Conservation (phyloP, 2,329 filamentous ascomycete genomes). For the Stachybotrys echinatus region DNA sequence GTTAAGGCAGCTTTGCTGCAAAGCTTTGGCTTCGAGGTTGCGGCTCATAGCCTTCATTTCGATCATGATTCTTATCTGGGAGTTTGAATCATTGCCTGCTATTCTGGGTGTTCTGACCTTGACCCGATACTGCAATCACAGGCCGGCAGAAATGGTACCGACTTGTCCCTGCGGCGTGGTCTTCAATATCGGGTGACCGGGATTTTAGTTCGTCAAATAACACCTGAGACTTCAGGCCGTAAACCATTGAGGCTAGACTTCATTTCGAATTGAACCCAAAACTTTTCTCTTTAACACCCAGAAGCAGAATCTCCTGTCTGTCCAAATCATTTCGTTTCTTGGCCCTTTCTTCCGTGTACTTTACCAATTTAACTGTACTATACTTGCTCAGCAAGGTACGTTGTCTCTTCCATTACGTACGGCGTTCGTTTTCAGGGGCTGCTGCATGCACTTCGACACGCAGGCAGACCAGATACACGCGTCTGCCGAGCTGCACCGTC, state of each 20-base stretch:
- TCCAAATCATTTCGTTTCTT: neutral
- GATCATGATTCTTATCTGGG: too few relatives aligned
- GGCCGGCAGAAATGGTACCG: too few relatives aligned
- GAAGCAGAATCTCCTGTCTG: neutral
- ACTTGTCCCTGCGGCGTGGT: too few relatives aligned
- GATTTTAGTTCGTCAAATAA: neutral
- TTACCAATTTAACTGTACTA: neutral
- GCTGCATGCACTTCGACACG: too few relatives aligned
- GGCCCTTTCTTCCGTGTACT: neutral
- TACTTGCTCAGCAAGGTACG: neutral
- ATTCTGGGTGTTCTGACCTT: too few relatives aligned
- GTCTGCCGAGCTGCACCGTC: too few relatives aligned
- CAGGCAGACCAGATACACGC: too few relatives aligned
- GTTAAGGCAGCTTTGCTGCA: neutral
- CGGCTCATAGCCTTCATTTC: neutral
- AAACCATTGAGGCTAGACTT: conserved; percentile 6
- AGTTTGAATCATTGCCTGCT: too few relatives aligned
- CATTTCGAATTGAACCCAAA: conserved; percentile 11
- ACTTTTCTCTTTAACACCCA: conserved; percentile 18
- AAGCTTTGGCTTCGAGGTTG: too few relatives aligned
- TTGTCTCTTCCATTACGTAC: neutral
- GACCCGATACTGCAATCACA: too few relatives aligned
- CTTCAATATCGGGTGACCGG: neutral
- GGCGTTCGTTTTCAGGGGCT: neutral
- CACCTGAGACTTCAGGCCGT: conserved; percentile 30